Base-by-base conservation (phyloP, 2,329 filamentous ascomycete species). In the Cordyceps militaris region DNA sequence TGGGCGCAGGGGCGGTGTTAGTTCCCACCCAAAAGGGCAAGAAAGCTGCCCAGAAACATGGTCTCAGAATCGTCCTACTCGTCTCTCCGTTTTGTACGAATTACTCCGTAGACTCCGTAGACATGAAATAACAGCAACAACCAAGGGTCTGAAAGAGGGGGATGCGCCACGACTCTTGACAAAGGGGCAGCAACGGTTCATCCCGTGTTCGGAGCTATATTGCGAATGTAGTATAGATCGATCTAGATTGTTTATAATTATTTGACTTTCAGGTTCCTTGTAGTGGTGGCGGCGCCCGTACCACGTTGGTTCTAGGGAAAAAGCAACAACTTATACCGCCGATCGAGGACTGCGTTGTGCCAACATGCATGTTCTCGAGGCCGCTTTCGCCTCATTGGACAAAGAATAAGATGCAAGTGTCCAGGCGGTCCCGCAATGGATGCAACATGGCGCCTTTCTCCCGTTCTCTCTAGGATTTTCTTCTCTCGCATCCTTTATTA, bases 281-380 rank as follows among this genome's bases (percentile, higher is more conserved):
- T 6, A 13, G 13, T n/a, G 7, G 26, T 28, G 14, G 4, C 28
- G 44, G 6, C 44, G 13, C 23, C 8, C 34, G 44, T 32, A 9
- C 24, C 44, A 47, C 44, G 44, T 47, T 24, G 44, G 6, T 14
- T 26, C 14, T 2, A 4, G 21, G 9, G 16, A 54, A 54, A 54
- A 44, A 54, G 51, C 40, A 54, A 54, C 19, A 28, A 44, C 28
- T 54, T 54, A 44, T 23, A 54, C 51, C 11, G 9, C 24, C 51
- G 16, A 7, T 4, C 3, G 19, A 32, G 28, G 24, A 16, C 2
- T 9, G 5, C 23, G 16, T 30, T 24, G 49, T 36, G 6, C 28
- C 28, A 24, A 14, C 30, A 30, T 43, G 50, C 50, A 32, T 43
- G 38, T 53, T 24, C 32, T 28, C 11, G 19, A 8, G 14, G 24